These are phyloP conservation scores for Neopestalotiopsis clavispora DNA, from an alignment of 2,329 filamentous ascomycete species.

Conservation along the genomic window DNA sequence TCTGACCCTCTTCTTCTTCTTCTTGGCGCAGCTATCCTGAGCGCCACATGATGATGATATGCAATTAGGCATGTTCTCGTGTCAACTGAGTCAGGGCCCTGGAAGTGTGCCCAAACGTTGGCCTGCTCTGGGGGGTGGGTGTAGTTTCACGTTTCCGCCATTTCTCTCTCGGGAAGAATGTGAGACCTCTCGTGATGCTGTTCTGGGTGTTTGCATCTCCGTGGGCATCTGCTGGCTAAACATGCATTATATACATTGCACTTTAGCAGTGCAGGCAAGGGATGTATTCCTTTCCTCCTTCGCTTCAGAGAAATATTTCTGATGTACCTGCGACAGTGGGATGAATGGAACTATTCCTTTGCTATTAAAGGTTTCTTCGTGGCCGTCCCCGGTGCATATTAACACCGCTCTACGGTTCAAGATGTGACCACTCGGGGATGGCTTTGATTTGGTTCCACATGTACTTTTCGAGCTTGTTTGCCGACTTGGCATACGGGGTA, in stretches of 20 bases:
- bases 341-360: not conserved
- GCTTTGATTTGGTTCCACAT: slow-evolving; percentile 94
- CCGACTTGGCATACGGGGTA: slow-evolving; percentile 93
- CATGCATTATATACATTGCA: not conserved
- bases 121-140: not conserved
- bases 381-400: slow-evolving; percentile 10
- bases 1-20: not conserved
- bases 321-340: not conserved
- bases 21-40: not conserved
- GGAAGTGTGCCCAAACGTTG: not conserved
- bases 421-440: slow-evolving; percentile 88
- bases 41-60: not conserved
- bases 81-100: not conserved
- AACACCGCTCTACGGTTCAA: slow-evolving; percentile 47
- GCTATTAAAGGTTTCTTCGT: not conserved
- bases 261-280: not conserved
- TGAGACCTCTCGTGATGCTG: not conserved
- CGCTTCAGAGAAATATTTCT: not conserved
- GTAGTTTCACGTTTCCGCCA: not conserved
- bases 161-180: too few relatives aligned
- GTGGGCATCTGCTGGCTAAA: not conserved
- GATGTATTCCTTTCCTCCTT: not conserved
- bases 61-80: not conserved
- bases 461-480: slow-evolving; percentile 89
- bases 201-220: not conserved